These are phyloP conservation scores for Ilyonectria sp. DNA, from an alignment of 2,329 filamentous ascomycete species.

Conservation along the genomic window DNA sequence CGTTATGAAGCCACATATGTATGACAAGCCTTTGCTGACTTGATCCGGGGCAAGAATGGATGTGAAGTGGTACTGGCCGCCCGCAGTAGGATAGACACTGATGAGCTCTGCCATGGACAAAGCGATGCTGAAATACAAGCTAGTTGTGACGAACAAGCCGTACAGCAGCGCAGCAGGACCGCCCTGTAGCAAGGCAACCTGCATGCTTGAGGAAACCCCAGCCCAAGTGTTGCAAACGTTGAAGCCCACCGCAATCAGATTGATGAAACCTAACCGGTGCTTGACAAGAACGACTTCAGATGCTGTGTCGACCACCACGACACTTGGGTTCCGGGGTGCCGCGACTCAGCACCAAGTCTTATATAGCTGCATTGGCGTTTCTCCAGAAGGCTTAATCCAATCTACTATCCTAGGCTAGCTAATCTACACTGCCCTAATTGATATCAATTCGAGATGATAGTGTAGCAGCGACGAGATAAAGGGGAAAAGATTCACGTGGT, in stretches of 20 bases:
- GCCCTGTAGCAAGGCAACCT: conserved; percentile 34
- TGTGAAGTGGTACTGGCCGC: conserved; percentile 51
- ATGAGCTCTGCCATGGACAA: conserved; percentile 55
- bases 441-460: no score
- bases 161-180: conserved; percentile 43
- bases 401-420: no score
- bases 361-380: no score
- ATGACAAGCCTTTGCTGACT: background rate
- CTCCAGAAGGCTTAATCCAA: no score
- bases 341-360: no score
- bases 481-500: no score
- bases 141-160: conserved; percentile 36
- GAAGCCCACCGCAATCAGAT: conserved; percentile 22
- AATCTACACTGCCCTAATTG: no score
- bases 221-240: conserved; percentile 48
- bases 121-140: conserved; percentile 36
- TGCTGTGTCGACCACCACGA: no score
- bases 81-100: conserved; percentile 55
- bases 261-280: no score
- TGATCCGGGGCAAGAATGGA: conserved; percentile 5
- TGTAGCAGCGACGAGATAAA: no score
- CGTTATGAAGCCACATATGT: conserved; percentile 6
- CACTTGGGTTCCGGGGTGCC: no score
- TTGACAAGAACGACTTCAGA: no score
- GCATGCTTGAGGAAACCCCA: conserved; percentile 40